Base-by-base conservation (phyloP, 768 basidiomycete species). In the Neoboletus subvelutipes region DNA sequence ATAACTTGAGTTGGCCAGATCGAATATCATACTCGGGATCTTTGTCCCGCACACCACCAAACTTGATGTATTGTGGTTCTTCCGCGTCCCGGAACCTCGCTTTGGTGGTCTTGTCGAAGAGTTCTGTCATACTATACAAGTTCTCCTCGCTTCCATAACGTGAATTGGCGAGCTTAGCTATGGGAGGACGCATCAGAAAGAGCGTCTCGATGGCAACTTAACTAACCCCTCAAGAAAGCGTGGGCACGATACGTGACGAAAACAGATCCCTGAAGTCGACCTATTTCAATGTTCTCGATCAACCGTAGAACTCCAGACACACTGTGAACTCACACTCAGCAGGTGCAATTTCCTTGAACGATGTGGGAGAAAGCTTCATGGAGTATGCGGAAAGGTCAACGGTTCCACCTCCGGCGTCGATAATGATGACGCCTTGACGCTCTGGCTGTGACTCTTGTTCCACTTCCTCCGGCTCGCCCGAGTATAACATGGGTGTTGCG, bases 401-500 rank as follows among this genome's bases (percentile, higher is more conserved):
- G 0, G 74, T 78, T 1, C 74, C 72, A 12, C 78, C 78, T 11
- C 82, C 82, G 5, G 79, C 80, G 58, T 83, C 82, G 20, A 81
- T 75, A 13, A 83, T 68, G 29, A 80, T 71, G 17, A 80, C 64
- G 0, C 73, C 72, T 29, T 72, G 58, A 1, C 64, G 68, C 0
- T 63, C 60, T 41, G 71, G 47, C 5, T 37, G 45, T 31, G 62
- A 48, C 15, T 55, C 60, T 11, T 43, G 47, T 18, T 52, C 56
- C 15, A 37, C 57, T n/a, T 60, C 61, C 15, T 61, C 64, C 26
- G n/a, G 37, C 49, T 64, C 75, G 64, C 34, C 58, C 42, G 48
- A 47, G 31, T 37, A 50, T n/a, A 60, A 18, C 5, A 56, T 58
- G 3, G 64, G 54, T 29, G 40, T 58, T 1, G 48, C 26, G 6